These are phyloP conservation scores for Trametes villosa DNA, from an alignment of 768 basidiomycete genomes.

Conservation along the genomic window DNA sequence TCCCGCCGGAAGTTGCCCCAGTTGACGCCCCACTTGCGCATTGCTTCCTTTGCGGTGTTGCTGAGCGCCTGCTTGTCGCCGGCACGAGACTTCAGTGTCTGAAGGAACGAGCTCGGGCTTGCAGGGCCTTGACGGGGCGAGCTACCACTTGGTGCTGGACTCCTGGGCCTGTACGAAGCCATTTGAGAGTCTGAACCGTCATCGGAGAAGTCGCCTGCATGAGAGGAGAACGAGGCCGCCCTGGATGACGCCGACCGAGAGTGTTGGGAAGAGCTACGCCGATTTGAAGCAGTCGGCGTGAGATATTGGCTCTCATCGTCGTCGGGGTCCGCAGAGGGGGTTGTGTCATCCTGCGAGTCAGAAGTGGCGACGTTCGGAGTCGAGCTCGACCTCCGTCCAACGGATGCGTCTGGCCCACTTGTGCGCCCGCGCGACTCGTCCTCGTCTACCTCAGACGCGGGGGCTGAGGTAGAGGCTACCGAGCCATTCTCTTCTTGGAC, in stretches of 20 bases:
- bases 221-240: constrained; percentile 41
- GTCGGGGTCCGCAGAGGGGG: neutral
- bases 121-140: constrained; percentile 30
- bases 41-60: constrained; percentile 84
- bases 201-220: constrained; percentile 33
- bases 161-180: constrained; percentile 25
- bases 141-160: constrained; percentile 15
- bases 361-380: constrained; percentile 5
- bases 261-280: constrained; percentile 36
- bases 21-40: constrained; percentile 91
- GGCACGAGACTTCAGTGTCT: constrained; percentile 76
- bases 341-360: constrained; percentile 2
- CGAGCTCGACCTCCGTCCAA: constrained; percentile 21
- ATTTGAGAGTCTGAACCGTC: constrained; percentile 38
- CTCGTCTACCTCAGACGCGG: constrained; percentile 9
- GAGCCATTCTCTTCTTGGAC: constrained; percentile 42
- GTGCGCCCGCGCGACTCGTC: constrained; percentile 20
- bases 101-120: constrained; percentile 72
- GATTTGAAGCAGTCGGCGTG: constrained; percentile 11
- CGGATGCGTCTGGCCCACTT: constrained; percentile 8
- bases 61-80: constrained; percentile 85
- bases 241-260: constrained; percentile 44
- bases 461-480: constrained; percentile 5
- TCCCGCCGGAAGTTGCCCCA: constrained; percentile 74
- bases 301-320: constrained; percentile 16